Conservation (phyloP, 208 protist genomes). For the Leishmania tropica region DNA sequence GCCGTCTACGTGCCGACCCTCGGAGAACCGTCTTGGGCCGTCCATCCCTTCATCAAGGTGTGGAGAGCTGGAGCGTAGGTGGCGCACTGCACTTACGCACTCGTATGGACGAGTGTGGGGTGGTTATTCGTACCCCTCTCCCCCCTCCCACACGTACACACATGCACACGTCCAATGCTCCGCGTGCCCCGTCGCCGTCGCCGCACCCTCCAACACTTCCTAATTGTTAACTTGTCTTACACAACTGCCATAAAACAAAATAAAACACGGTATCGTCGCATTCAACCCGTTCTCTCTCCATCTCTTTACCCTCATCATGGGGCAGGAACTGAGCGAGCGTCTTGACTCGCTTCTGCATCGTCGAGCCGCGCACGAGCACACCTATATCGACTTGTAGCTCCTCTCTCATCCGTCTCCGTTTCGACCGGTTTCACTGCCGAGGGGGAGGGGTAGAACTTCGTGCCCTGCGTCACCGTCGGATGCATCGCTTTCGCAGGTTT, state of each 20-base stretch:
- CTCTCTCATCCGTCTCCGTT: background rate
- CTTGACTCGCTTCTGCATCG: background rate
- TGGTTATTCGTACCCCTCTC: conserved; percentile 9
- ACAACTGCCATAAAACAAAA: background rate
- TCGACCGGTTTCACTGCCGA: background rate
- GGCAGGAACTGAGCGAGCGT: background rate
- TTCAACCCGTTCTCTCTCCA: background rate
- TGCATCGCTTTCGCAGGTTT: conserved; percentile 34
- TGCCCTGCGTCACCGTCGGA: background rate
- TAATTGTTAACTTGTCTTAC: background rate
- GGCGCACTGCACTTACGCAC: background rate
- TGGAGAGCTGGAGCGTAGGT: background rate
- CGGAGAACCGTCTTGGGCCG: background rate
- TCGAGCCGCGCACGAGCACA: background rate
- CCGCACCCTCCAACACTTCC: background rate
- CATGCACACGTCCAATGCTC: background rate
- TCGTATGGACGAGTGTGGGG: background rate
- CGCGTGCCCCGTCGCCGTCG: background rate
- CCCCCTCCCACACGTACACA: background rate
- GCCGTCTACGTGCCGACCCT: background rate
- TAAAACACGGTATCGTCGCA: background rate
- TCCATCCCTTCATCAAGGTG: background rate
- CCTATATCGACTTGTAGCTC: conserved; percentile 3
- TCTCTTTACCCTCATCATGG: conserved; percentile 12
- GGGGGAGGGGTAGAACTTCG: background rate